phyloP scores from a whole-genome alignment of 1,284 basidiomycete genomes.

The Cryptococcus hybrid region DNA sequence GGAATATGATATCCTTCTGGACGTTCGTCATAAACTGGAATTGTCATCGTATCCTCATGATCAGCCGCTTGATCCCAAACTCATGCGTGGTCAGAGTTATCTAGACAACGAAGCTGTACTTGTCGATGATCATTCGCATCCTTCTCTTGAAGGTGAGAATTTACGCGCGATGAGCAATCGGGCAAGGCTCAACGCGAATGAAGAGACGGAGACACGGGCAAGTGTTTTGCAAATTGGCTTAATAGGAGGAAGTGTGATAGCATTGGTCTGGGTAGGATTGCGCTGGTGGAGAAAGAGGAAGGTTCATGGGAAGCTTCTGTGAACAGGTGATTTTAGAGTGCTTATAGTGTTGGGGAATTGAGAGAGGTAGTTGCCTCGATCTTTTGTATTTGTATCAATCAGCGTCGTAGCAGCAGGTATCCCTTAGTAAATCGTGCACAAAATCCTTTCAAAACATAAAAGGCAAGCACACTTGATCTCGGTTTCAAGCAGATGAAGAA shows the following conservation, averaged over 20 bases:
- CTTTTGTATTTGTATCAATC: neutral
- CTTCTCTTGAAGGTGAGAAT: conserved; percentile 7
- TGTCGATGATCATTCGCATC: conserved; percentile 14
- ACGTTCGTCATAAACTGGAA: conserved; percentile 16
- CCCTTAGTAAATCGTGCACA: too few relatives aligned
- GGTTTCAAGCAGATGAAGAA: too few relatives aligned
- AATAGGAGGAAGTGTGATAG: conserved; percentile 3
- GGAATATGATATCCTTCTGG: conserved; percentile 19
- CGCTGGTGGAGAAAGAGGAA: conserved; percentile 13
- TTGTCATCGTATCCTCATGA: conserved; percentile 4
- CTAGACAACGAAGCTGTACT: neutral
- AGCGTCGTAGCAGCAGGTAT: neutral
- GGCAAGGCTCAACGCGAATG: neutral
- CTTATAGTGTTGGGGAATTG: neutral
- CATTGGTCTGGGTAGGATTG: conserved; percentile 2
- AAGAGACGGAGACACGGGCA: neutral
- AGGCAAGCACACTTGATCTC: too few relatives aligned
- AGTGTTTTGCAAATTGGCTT: conserved; percentile 7
- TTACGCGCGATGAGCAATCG: conserved; percentile 3
- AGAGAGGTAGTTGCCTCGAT: neutral
- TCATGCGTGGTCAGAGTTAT: neutral
- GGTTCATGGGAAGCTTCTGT: conserved; percentile 13
- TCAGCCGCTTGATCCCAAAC: neutral
- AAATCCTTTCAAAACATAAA: too few relatives aligned
- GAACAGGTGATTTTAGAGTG: neutral